Percentiles rank a stretch among this genome's conserved stretches.
Conservation (phyloP, 2,329 filamentous ascomycete species). For the Cordyceps cicadae region DNA sequence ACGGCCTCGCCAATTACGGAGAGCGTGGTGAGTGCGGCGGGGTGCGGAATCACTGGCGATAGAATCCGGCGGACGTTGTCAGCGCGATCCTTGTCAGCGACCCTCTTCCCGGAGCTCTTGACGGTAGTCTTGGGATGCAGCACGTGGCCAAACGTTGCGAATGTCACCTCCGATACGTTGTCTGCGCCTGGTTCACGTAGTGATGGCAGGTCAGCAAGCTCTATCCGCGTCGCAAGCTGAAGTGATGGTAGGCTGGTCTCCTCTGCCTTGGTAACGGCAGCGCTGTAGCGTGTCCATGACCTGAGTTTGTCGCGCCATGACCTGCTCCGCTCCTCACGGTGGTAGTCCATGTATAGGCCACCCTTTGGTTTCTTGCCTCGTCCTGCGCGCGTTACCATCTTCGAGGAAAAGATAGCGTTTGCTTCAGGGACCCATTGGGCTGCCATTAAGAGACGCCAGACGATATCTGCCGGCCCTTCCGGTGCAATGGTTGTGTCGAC, state of each 20-base stretch:
- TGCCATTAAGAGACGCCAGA: slow-evolving; percentile 36
- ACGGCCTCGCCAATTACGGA: slow-evolving; percentile 21
- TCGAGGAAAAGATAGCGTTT: slow-evolving; percentile 12
- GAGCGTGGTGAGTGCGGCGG: slow-evolving; percentile 33
- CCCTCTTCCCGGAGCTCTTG: not conserved
- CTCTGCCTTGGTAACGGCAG: slow-evolving; percentile 13
- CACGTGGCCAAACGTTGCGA: slow-evolving; percentile 42
- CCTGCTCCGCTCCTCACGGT: slow-evolving; percentile 25
- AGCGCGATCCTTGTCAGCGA: not conserved
- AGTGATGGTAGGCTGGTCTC: not conserved
- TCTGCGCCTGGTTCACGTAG: not conserved
- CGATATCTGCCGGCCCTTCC: slow-evolving; percentile 36
- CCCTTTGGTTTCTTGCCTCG: slow-evolving; percentile 7
- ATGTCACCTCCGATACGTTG: not conserved
- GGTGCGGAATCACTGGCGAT: slow-evolving; percentile 38
- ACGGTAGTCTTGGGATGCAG: slow-evolving; percentile 28
- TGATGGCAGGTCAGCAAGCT: not conserved
- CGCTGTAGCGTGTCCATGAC: slow-evolving; percentile 24
- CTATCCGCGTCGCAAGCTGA: not conserved
- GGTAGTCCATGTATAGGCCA: slow-evolving; percentile 17
- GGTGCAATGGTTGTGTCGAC: slow-evolving; percentile 15
- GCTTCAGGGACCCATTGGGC: slow-evolving; percentile 1
- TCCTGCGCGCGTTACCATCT: slow-evolving; percentile 16
- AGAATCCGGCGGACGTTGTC: slow-evolving; percentile 25
- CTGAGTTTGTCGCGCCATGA: slow-evolving; percentile 27